Percentiles rank a stretch among this genome's conserved stretches.
Conservation (phyloP, 2,329 filamentous ascomycete genomes). For the Microsporum audouinii region DNA sequence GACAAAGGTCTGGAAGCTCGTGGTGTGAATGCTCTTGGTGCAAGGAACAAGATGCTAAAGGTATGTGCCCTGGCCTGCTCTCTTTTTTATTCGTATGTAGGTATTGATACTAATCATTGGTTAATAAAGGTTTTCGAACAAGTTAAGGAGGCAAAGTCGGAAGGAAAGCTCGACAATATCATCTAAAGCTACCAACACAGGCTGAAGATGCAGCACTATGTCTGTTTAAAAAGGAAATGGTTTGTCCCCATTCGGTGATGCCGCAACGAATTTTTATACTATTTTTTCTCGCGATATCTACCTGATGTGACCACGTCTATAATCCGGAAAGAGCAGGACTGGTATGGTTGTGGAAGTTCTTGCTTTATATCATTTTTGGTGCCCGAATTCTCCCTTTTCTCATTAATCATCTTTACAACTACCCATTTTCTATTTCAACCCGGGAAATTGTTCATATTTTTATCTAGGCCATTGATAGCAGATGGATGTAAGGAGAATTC, state of each 20-base stretch:
- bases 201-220: not conserved
- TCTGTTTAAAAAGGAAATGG: not conserved
- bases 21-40: slow-evolving; percentile 88
- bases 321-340: not conserved
- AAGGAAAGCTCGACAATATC: slow-evolving; percentile 51
- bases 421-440: not conserved
- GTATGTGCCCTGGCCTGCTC: slow-evolving; percentile 32
- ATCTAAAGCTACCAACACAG: slow-evolving; percentile 15
- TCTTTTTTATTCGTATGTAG: not conserved
- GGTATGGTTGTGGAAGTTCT: not conserved
- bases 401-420: not conserved
- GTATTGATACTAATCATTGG: not conserved
- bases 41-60: slow-evolving; percentile 95
- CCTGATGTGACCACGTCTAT: not conserved
- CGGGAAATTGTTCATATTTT: not conserved
- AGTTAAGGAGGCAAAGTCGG: slow-evolving; percentile 68
- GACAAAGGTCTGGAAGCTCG: slow-evolving; percentile 86
- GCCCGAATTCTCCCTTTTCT: not conserved
- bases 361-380: not conserved
- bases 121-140: slow-evolving; percentile 70
- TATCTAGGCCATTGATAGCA: not conserved
- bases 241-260: slow-evolving; percentile 1
- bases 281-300: slow-evolving; percentile 1
- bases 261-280: slow-evolving; percentile 3
- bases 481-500: not conserved